Evolutionary conservation across 2,329 filamentous ascomycete species (phyloP).

Genomic region (Pseudogymnoascus sp.): DNA sequence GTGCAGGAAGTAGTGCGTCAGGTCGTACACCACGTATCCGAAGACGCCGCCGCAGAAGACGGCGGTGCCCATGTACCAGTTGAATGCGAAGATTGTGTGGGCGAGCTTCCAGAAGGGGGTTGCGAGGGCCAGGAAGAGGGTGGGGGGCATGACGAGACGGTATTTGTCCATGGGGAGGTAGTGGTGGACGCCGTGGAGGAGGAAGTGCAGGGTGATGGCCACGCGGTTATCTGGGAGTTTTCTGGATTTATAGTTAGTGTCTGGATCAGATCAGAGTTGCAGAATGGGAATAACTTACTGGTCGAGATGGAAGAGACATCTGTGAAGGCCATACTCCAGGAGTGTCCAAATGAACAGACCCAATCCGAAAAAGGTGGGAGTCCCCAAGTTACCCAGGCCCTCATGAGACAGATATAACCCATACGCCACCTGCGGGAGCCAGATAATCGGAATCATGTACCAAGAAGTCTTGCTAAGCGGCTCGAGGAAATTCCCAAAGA

Average conservation of each 20-base stretch:
- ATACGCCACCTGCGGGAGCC: conserved; percentile 73
- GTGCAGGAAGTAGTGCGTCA: conserved; percentile 98
- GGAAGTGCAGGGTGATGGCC: conserved; percentile 79
- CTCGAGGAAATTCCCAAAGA: conserved; percentile 98
- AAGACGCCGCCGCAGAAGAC: conserved; percentile 88
- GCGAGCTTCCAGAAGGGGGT: conserved; percentile 89
- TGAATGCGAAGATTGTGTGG: conserved; percentile 69
- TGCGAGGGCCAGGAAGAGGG: conserved; percentile 75
- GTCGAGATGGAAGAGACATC: conserved; percentile 91
- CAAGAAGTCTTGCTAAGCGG: conserved; percentile 91
- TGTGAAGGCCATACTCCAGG: conserved; percentile 80
- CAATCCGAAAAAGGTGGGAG: conserved; percentile 22
- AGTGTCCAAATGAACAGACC: conserved; percentile 81
- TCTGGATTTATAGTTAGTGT: conserved; percentile 38
- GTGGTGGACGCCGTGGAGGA: conserved; percentile 94
- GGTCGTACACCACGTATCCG: conserved; percentile 90
- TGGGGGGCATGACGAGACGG: conserved; percentile 91
- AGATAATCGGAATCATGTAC: conserved; percentile 78
- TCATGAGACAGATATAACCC: conserved; percentile 57
- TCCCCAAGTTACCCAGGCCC: conserved; percentile 32
- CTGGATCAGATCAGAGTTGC: not conserved
- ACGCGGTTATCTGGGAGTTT: conserved; percentile 85
- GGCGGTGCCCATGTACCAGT: conserved; percentile 72
- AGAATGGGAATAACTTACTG: conserved; percentile 47
- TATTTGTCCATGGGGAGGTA: conserved; percentile 99